A percentile compares a stretch with the other conserved stretches of the same genome.
phyloP scores from a whole-genome alignment of 2,329 filamentous ascomycete genomes.

The Calonectria fujianensis region DNA sequence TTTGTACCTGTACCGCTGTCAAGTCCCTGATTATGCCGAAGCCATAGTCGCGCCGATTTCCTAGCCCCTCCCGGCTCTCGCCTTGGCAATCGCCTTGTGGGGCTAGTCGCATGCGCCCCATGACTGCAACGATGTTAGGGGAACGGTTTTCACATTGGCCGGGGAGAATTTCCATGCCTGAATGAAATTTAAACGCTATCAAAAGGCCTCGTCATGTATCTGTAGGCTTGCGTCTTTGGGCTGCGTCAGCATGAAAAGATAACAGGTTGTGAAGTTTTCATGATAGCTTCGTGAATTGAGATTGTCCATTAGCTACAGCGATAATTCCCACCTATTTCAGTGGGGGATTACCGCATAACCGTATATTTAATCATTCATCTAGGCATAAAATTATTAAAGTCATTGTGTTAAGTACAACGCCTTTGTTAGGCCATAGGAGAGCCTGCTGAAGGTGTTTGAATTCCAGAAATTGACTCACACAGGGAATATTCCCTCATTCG shows the following conservation, averaged over 20 bases:
- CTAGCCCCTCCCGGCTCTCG: background rate
- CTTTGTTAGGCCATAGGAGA: background rate
- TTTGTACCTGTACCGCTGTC: conserved; percentile 4
- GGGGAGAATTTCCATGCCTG: background rate
- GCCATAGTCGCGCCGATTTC: background rate
- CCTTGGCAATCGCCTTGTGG: background rate
- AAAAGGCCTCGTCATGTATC: background rate
- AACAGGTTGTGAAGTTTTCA: background rate
- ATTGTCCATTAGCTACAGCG: too few relatives aligned
- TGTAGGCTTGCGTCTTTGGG: background rate
- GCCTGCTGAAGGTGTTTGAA: too few relatives aligned
- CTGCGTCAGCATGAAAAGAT: background rate
- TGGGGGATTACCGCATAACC: background rate
- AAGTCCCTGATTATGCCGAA: background rate
- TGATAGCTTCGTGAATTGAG: background rate
- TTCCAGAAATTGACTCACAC: background rate
- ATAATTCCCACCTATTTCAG: background rate
- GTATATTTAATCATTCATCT: too few relatives aligned
- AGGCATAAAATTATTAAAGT: too few relatives aligned
- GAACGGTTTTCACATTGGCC: background rate
- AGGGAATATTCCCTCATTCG: background rate
- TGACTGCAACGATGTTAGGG: background rate
- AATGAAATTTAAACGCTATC: background rate
- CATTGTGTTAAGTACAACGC: background rate
- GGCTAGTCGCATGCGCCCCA: background rate